phyloP scores from a whole-genome alignment of 768 basidiomycete species.

The Amanita fuliginea region DNA sequence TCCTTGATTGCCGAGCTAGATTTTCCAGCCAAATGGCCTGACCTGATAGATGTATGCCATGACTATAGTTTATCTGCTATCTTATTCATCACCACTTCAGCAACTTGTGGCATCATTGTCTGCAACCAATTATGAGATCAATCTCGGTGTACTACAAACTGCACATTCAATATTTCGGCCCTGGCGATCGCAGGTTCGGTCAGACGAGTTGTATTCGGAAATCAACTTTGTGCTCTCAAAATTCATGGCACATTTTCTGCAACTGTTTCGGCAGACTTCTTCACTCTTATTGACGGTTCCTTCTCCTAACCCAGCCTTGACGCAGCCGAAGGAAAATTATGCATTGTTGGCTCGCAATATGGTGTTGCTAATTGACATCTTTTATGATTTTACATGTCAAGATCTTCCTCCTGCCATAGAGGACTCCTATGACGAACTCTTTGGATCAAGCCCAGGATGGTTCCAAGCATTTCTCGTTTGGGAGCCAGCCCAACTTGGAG shows the following conservation, averaged over 20 bases:
- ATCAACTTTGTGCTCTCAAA: constrained; percentile 85
- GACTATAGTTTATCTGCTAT: neutral
- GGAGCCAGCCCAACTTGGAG: constrained; percentile 58
- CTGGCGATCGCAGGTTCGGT: constrained; percentile 87
- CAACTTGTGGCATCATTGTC: constrained; percentile 85
- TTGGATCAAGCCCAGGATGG: constrained; percentile 55
- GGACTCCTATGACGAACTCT: constrained; percentile 77
- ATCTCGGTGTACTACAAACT: constrained; percentile 84
- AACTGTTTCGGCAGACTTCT: constrained; percentile 66
- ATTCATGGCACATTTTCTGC: constrained; percentile 78
- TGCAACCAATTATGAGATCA: constrained; percentile 68
- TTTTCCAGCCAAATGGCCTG: constrained; percentile 83
- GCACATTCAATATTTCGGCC: constrained; percentile 93
- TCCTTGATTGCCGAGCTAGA: constrained; percentile 86
- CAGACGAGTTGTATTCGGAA: constrained; percentile 76
- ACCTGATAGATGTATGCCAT: constrained; percentile 76
- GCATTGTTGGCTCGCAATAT: constrained; percentile 59
- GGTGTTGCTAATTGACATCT: constrained; percentile 75
- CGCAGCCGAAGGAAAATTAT: constrained; percentile 27
- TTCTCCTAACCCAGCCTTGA: constrained; percentile 20
- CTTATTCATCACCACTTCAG: constrained; percentile 25
- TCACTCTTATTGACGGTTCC: constrained; percentile 35
- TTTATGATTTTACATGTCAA: constrained; percentile 90
- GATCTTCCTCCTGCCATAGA: constrained; percentile 94
- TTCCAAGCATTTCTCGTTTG: constrained; percentile 76